phyloP scores from a whole-genome alignment of 2,329 filamentous ascomycete genomes.

The Pseudogymnoascus sp. region DNA sequence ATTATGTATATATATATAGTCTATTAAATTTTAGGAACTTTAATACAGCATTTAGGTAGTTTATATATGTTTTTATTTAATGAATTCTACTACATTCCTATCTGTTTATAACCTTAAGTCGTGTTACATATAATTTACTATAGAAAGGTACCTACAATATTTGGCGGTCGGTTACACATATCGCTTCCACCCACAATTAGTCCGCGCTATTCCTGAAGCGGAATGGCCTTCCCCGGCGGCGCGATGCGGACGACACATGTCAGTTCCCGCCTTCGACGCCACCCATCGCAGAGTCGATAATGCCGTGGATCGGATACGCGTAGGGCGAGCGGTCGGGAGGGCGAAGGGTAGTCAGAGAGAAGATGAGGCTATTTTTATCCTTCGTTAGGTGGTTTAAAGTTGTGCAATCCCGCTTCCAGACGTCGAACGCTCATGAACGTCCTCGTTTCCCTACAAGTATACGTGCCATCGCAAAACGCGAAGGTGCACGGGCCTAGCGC shows the following conservation, averaged over 20 bases:
- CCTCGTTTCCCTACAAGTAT: neutral
- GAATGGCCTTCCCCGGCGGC: neutral
- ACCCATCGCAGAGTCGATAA: neutral
- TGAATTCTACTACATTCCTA: no score
- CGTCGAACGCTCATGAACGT: neutral
- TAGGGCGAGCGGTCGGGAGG: neutral
- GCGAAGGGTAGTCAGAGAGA: neutral
- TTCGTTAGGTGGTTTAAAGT: neutral
- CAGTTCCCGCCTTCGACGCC: neutral
- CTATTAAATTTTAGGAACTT: no score
- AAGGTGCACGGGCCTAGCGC: no score
- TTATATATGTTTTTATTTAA: no score
- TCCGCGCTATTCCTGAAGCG: neutral
- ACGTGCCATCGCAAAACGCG: no score
- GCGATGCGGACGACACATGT: neutral
- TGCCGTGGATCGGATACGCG: neutral
- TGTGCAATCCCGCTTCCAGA: conserved; percentile 8
- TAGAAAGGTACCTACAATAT: no score
- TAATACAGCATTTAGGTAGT: no score
- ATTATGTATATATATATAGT: no score
- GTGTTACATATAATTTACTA: no score
- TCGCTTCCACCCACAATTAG: neutral
- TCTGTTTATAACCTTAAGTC: no score
- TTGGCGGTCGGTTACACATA: no score
- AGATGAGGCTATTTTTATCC: neutral